Evolutionary conservation across 257 asterid genomes (phyloP).

Genomic region (Knoxia roxburghii): DNA sequence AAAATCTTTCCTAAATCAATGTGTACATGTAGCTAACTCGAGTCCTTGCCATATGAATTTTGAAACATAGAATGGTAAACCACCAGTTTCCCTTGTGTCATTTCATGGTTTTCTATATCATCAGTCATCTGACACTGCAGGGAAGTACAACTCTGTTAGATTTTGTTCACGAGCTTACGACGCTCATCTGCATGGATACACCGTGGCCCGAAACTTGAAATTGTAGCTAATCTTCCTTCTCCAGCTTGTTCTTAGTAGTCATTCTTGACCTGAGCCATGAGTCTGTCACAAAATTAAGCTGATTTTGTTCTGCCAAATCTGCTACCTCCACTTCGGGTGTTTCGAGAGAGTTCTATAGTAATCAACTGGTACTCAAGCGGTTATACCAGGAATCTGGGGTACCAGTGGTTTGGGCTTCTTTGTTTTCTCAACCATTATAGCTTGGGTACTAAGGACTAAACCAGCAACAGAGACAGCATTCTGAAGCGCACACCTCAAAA

Average conservation of each 20-base stretch:
- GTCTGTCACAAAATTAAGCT: neutral
- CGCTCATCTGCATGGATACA: neutral
- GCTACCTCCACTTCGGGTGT: neutral
- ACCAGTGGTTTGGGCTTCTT: conserved; percentile 55
- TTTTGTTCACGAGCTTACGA: neutral
- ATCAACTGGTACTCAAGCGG: conserved; percentile 29
- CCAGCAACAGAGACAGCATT: conserved; percentile 91
- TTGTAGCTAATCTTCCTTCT: neutral
- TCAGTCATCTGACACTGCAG: neutral
- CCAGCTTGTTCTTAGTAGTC: neutral
- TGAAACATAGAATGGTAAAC: neutral
- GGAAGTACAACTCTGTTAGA: neutral
- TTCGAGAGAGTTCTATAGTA: neutral
- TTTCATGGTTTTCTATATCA: neutral
- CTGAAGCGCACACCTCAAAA: conserved; percentile 76
- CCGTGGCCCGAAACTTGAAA: neutral
- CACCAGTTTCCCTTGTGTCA: neutral
- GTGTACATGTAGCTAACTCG: neutral
- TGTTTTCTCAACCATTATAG: conserved; percentile 69
- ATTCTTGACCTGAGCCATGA: neutral
- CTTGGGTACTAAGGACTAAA: conserved; percentile 79
- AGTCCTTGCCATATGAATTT: neutral
- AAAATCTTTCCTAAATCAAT: neutral
- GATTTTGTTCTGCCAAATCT: neutral
- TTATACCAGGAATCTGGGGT: conserved; percentile 80